A percentile compares a stretch with the other conserved stretches of the same genome.
These are phyloP conservation scores for Neocatenulostroma microsporum DNA, from an alignment of 2,329 filamentous ascomycete genomes.

Conservation along the genomic window DNA sequence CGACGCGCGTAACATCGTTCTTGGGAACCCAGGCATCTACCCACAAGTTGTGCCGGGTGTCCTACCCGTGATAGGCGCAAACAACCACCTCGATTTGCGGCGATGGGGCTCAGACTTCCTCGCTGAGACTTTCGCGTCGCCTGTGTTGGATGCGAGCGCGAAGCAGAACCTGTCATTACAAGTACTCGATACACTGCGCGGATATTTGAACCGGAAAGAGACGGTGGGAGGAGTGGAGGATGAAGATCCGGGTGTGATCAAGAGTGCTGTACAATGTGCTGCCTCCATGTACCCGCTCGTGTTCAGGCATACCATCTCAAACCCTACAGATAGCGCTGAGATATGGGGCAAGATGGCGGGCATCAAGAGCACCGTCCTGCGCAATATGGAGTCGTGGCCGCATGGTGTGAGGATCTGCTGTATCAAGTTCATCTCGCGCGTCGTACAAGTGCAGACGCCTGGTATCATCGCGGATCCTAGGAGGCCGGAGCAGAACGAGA, in stretches of 20 bases:
- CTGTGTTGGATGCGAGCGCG: conserved; percentile 65
- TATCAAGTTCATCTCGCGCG: conserved; percentile 92
- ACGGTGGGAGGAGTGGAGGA: conserved; percentile 46
- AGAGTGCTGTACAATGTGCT: conserved; percentile 77
- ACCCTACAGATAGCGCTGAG: conserved; percentile 64
- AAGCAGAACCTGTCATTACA: conserved; percentile 65
- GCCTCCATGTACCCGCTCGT: conserved; percentile 90
- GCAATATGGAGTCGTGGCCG: conserved; percentile 73
- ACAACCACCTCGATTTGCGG: conserved; percentile 69
- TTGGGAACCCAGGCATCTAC: conserved; percentile 82
- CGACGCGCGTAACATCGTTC: conserved; percentile 79
- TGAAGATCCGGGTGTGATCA: conserved; percentile 75
- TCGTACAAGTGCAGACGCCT: conserved; percentile 86
- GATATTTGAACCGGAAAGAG: conserved; percentile 41
- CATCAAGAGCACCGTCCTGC: conserved; percentile 83
- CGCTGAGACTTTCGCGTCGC: conserved; percentile 90
- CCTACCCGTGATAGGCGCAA: conserved; percentile 76
- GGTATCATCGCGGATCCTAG: conserved; percentile 72
- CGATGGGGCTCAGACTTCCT: conserved; percentile 96
- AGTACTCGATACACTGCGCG: conserved; percentile 65
- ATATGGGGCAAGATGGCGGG: conserved; percentile 82
- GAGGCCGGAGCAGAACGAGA: conserved; percentile 72
- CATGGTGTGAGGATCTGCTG: conserved; percentile 82
- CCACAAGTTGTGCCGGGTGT: conserved; percentile 86
- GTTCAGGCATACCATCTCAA: conserved; percentile 85